phyloP scores from a whole-genome alignment of 768 basidiomycete genomes.

The Leccinum boreale region DNA sequence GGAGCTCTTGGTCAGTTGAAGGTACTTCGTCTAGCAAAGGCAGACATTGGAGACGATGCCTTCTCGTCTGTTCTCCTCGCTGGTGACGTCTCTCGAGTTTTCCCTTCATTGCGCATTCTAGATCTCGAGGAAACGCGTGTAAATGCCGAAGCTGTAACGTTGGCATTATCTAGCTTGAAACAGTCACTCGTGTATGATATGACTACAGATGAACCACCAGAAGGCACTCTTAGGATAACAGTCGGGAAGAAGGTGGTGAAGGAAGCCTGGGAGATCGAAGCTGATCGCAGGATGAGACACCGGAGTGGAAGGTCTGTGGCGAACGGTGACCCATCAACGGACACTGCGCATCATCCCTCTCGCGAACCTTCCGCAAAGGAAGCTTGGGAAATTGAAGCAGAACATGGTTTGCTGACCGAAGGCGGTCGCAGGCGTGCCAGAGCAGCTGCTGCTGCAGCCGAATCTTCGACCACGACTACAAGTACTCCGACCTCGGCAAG shows the following conservation, averaged over 20 bases:
- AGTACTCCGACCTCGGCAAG: conserved; percentile 5
- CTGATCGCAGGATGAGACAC: conserved; percentile 52
- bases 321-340: conserved; percentile 11
- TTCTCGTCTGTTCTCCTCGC: conserved; percentile 37
- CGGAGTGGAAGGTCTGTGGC: conserved; percentile 34
- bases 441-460: conserved; percentile 40
- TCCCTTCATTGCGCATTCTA: conserved; percentile 52
- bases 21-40: conserved; percentile 53
- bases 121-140: conserved; percentile 67
- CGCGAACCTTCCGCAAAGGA: conserved; percentile 50
- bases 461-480: conserved; percentile 19
- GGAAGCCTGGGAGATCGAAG: conserved; percentile 79
- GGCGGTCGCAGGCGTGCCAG: conserved; percentile 66
- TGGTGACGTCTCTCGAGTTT: conserved; percentile 29
- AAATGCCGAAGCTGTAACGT: conserved; percentile 42
- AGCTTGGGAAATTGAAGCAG: conserved; percentile 77
- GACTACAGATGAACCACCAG: conserved; percentile 50
- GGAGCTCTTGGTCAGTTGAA: conserved; percentile 49
- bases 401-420: conserved; percentile 71
- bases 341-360: neutral
- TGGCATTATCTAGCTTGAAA: conserved; percentile 44
- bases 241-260: conserved; percentile 69
- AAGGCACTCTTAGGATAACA: conserved; percentile 51
- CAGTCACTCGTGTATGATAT: conserved; percentile 54
- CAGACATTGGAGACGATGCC: conserved; percentile 59